Conservation (phyloP, 176 grass and related monocot genomes). For the Zea mays region DNA sequence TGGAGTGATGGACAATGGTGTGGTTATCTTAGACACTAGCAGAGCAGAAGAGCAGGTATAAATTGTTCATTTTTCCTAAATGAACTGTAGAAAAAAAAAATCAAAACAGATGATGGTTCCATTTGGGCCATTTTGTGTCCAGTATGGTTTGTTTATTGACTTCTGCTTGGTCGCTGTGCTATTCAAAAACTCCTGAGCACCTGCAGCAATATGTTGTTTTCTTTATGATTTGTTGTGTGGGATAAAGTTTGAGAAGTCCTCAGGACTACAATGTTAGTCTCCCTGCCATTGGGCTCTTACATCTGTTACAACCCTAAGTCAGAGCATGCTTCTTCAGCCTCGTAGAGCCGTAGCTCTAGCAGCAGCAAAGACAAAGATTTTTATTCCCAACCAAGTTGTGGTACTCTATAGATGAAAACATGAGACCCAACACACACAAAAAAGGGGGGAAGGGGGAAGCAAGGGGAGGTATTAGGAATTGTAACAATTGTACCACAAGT, state of each 20-base stretch:
- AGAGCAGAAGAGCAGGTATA: slow-evolving; percentile 82
- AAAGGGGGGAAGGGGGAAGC: not conserved
- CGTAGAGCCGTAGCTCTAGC: not conserved
- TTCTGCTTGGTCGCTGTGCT: not conserved
- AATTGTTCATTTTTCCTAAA: not conserved
- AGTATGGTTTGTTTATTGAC: not conserved
- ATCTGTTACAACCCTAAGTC: not conserved
- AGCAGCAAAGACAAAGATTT: not conserved
- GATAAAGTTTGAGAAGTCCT: not conserved
- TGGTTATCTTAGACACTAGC: slow-evolving; percentile 70
- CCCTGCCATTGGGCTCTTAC: not conserved
- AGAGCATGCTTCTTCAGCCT: not conserved
- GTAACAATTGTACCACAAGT: not conserved
- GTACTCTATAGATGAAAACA: not conserved
- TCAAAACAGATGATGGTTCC: not conserved
- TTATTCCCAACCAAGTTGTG: not conserved
- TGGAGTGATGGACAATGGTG: slow-evolving; percentile 61
- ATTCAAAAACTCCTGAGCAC: not conserved
- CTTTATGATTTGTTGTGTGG: not conserved
- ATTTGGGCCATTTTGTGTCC: not conserved
- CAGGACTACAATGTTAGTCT: not conserved
- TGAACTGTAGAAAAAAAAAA: not conserved
- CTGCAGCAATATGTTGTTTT: not conserved
- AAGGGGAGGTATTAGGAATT: not conserved
- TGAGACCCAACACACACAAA: not conserved